Conservation (phyloP, 169 alveolate species). For the Eimeria praecox region DNA sequence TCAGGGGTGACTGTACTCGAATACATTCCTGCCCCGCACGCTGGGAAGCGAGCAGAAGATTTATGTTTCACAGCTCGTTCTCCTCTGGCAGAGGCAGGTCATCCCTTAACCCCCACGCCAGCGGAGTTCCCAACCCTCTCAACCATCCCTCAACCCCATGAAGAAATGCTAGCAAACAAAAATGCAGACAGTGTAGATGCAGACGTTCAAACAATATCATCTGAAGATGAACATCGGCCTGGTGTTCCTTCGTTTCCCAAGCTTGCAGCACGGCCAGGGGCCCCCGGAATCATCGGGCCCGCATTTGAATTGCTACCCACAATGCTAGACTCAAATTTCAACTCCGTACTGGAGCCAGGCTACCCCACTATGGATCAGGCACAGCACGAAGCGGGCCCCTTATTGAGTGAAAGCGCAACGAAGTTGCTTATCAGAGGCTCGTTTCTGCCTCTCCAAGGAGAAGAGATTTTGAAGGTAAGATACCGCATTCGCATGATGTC, state of each 20-base stretch:
- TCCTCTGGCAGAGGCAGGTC: not conserved
- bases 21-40: conserved; percentile 55
- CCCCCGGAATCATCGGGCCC: not conserved
- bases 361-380: conserved; percentile 8
- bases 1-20: conserved; percentile 33
- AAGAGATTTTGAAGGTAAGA: not conserved
- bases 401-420: not conserved
- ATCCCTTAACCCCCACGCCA: not conserved
- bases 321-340: not conserved
- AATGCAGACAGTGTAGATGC: not conserved
- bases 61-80: conserved; percentile 10
- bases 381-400: not conserved
- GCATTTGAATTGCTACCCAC: not conserved
- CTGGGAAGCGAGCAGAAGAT: not conserved
- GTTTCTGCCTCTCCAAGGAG: conserved; percentile 39
- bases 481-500: too few species aligned
- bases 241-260: not conserved
- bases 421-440: conserved; percentile 47
- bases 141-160: not conserved
- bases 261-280: not conserved
- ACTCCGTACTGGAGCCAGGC: not conserved
- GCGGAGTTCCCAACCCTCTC: not conserved
- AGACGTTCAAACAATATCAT: not conserved
- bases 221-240: not conserved
- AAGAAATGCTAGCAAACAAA: not conserved